Evolutionary conservation across 2,329 filamentous ascomycete species (phyloP), one percentile per base, ranked within the genome.

Genomic region (Arthrobotrys sphaeroides): DNA sequence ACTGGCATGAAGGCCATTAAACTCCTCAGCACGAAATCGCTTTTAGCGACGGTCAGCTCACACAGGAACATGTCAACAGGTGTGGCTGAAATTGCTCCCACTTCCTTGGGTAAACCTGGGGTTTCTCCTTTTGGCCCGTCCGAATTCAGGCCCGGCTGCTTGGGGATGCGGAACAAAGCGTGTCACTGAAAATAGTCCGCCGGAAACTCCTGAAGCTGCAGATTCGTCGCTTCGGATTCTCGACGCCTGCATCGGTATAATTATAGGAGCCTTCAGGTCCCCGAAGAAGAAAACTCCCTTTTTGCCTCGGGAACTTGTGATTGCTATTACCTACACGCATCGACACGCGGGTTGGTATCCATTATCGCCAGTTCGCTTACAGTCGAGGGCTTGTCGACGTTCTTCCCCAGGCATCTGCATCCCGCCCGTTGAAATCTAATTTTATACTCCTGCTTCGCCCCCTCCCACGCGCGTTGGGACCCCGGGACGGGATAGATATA

Each of bases 391-490:
- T 69, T 28, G 68, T 60, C 47, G 42, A 62, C 55, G 40, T 26
- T 53, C 33, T 16, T 38, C 61, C 20, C 7, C 20, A 61, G 3
- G 13, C 7, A 33, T 22, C 22, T 43, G 43, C 28, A 51, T 57
- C 49, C 43, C 62, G 38, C 42, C 51, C 57, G 47, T 51, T 61
- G 24, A 22, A 12, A 26, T 73, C 70, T 74, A 74, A 74, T 57
- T 74, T 74, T 74, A 74, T 55, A 43, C 36, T 45, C 42, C 53
- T 74, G 70, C 70, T 74, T 74, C 70, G 70, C 70, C 70, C 60
- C 69, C n/a, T 51, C 61, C 61, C 5, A 26, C 67, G 53, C 43
- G 69, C 24, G 51, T 66, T 51, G 26, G n/a, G n/a, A n/a, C n/a
- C n/a, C n/a, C 28, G 40, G 49, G n/a, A n/a, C 36, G 62, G 70